Evolutionary conservation across 2,329 filamentous ascomycete species (phyloP), one percentile per base, ranked within the genome.

Genomic region (Blastomyces percursus): DNA sequence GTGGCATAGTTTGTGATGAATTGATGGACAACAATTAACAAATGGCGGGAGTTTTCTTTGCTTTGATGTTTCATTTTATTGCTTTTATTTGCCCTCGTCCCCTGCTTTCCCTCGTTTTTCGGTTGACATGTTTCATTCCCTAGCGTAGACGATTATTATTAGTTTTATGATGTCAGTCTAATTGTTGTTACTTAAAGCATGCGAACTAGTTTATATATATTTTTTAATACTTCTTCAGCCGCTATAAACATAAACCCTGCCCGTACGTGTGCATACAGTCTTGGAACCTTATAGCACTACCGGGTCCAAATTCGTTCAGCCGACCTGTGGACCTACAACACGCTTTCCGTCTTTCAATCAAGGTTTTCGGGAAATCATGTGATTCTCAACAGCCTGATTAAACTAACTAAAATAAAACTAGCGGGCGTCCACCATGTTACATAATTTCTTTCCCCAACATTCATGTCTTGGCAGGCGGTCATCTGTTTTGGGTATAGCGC

Each of bases 41-140:
- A 42, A n/a, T 24, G n/a, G 12, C 3, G 7, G 54, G 35, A 57
- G 65, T 67, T 66, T 65, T 35, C 64, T 67, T 71, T 65, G 66
- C 66, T 60, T 69, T 69, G 69, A 64, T 69, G 40, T 56, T 69
- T 69, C 68, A 65, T 69, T 30, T 56, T 46, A 5, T 19, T 44
- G 42, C 54, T 55, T 62, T 64, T 32, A 9, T 24, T 59, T 59
- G 9, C 40, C 52, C 32, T 57, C 51, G n/a, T 64, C 21, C 56
- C 24, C 48, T 60, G 52, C 30, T 42, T 55, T 56, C 40, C 4
- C 24, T 30, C 38, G 21, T 44, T 46, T 59, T 48, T 21, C 32
- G 21, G 24, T 46, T 59, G 42, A 59, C 32, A 35, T 48, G 42
- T 50, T 30, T 59, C 32, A n/a, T 59, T 59, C 24, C 42, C 27